phyloP scores from a whole-genome alignment of 2,329 filamentous ascomycete species.

The Neoarthrinium moseri region DNA sequence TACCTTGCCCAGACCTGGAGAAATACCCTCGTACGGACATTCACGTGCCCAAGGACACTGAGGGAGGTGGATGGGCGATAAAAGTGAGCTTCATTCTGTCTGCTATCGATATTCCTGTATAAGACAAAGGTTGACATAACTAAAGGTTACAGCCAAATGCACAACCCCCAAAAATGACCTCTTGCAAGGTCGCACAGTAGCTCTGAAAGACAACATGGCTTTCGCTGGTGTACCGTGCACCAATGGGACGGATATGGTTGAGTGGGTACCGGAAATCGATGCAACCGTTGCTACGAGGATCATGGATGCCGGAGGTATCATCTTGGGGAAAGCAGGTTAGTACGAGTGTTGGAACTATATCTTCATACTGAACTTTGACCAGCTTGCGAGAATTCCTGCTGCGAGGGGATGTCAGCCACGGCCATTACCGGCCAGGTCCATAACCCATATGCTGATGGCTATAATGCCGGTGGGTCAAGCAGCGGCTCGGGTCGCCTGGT shows the following conservation, averaged over 20 bases:
- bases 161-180: conserved; percentile 1
- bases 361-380: too few relatives aligned
- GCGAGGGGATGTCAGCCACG: conserved; percentile 39
- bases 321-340: conserved; percentile 41
- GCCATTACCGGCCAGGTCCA: conserved; percentile 44
- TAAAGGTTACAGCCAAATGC: not conserved
- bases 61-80: conserved; percentile 8
- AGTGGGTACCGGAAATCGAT: conserved; percentile 37
- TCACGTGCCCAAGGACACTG: conserved; percentile 18
- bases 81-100: too few relatives aligned
- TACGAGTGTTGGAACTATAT: too few relatives aligned
- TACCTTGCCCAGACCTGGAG: conserved; percentile 17
- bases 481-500: conserved; percentile 43
- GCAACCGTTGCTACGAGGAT: conserved; percentile 42
- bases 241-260: conserved; percentile 36
- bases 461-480: conserved; percentile 46
- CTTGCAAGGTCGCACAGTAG: conserved; percentile 39
- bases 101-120: too few relatives aligned
- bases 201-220: conserved; percentile 47
- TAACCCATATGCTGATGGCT: conserved; percentile 43
- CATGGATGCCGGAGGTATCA: conserved; percentile 37
- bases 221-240: conserved; percentile 41
- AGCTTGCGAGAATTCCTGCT: conserved; percentile 46
- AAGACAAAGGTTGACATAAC: too few relatives aligned
- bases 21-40: conserved; percentile 26